Evolutionary conservation across 345 rosid genomes (phyloP).

Genomic region (Euphorbia lathyris): DNA sequence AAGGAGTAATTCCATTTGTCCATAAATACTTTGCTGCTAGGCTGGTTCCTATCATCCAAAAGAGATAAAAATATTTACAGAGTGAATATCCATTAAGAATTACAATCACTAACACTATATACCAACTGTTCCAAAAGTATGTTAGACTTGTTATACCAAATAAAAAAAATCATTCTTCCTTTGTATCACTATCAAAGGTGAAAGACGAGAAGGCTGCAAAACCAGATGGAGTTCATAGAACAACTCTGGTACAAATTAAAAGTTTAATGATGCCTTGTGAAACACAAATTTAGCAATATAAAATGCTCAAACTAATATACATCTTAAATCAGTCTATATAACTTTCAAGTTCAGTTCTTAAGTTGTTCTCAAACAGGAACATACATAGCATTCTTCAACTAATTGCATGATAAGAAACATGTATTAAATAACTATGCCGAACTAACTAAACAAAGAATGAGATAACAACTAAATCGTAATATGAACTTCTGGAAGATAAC

Average conservation of each 20-base stretch:
- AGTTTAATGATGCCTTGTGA: too few species aligned
- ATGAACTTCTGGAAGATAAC: background rate
- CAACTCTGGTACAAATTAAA: too few species aligned
- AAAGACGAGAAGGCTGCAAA: background rate
- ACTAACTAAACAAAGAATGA: background rate
- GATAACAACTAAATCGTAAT: background rate
- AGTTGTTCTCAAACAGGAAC: background rate
- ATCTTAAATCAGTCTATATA: background rate
- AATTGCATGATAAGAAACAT: too few species aligned
- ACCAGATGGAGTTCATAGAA: background rate
- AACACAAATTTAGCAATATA: background rate
- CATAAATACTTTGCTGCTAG: slow-evolving; percentile 58
- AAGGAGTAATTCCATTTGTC: slow-evolving; percentile 57
- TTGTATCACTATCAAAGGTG: background rate
- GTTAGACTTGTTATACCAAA: too few species aligned
- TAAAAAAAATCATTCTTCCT: too few species aligned
- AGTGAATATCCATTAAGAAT: background rate
- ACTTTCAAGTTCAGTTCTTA: background rate
- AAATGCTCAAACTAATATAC: background rate
- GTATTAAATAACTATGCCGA: background rate
- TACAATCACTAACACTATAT: background rate
- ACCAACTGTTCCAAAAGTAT: background rate
- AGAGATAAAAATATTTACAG: slow-evolving; percentile 11
- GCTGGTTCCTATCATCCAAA: slow-evolving; percentile 54
- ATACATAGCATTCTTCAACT: background rate